Evolutionary conservation across 148 eudicot genomes (phyloP).

Genomic region (Arbutus unedo): DNA sequence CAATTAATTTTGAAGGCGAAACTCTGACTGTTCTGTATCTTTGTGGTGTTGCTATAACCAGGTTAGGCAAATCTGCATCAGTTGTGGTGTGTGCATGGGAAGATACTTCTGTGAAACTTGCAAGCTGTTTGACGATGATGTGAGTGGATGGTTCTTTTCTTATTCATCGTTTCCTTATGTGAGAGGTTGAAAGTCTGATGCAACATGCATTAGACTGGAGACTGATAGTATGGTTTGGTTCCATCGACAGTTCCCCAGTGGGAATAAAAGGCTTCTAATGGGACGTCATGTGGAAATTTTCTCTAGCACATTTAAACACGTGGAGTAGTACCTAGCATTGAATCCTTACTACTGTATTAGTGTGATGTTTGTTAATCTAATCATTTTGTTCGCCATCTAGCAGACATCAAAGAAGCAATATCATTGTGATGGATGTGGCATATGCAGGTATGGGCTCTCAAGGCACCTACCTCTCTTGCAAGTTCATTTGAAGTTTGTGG

Average conservation of each 20-base stretch:
- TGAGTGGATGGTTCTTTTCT: conserved; percentile 33
- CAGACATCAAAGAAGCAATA: conserved; percentile 70
- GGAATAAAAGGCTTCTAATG: background rate
- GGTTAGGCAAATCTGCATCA: conserved; percentile 73
- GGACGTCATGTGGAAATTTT: background rate
- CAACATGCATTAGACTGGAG: background rate
- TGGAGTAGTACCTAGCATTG: background rate
- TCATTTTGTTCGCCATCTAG: conserved; percentile 11
- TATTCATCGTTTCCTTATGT: background rate
- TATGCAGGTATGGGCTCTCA: conserved; percentile 59
- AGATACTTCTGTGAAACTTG: conserved; percentile 73
- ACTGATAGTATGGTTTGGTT: background rate
- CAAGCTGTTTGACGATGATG: conserved; percentile 88
- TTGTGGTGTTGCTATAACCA: conserved; percentile 24
- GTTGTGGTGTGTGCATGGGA: conserved; percentile 92
- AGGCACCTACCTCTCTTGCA: background rate
- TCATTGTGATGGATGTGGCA: conserved; percentile 83
- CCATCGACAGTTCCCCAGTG: background rate
- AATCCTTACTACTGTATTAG: background rate
- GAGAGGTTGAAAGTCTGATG: background rate
- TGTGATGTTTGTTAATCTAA: background rate
- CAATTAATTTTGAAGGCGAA: background rate
- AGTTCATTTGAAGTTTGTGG: background rate
- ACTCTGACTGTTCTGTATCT: conserved; percentile 9
- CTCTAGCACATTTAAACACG: background rate